Evolutionary conservation across 2,329 filamentous ascomycete genomes (phyloP).

Genomic region (Fusarium torulosum): DNA sequence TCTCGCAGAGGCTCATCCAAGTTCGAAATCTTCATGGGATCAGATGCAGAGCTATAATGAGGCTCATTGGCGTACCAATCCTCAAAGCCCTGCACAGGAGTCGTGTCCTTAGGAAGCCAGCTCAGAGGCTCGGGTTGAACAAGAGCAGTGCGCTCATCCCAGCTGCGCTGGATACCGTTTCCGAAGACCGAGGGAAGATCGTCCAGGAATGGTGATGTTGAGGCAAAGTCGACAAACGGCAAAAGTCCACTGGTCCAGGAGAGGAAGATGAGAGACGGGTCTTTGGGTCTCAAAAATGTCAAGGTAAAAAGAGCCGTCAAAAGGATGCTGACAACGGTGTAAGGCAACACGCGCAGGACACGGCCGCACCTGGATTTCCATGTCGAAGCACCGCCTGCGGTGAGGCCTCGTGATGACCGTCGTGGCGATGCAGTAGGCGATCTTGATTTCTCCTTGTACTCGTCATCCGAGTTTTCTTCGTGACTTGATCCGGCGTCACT

Average conservation of each 20-base stretch:
- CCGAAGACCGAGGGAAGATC: constrained; percentile 44
- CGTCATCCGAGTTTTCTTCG: constrained; percentile 2
- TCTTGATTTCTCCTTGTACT: constrained; percentile 33
- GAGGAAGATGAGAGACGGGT: constrained; percentile 52
- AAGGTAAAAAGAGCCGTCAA: constrained; percentile 46
- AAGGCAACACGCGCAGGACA: constrained; percentile 27
- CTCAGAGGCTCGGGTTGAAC: constrained; percentile 32
- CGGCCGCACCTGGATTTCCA: constrained; percentile 13
- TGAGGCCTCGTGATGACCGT: not conserved
- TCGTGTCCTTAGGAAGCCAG: constrained; percentile 43
- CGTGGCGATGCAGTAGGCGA: not conserved
- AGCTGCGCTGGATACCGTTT: constrained; percentile 45
- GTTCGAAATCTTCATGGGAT: constrained; percentile 59
- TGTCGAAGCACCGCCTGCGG: not conserved
- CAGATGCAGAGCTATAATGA: constrained; percentile 54
- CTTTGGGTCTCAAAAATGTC: constrained; percentile 48
- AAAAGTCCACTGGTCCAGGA: constrained; percentile 53
- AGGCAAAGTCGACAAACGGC: constrained; percentile 53
- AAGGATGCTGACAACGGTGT: constrained; percentile 42
- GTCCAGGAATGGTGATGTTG: constrained; percentile 49
- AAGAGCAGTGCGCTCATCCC: constrained; percentile 49
- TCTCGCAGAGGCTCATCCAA: constrained; percentile 51
- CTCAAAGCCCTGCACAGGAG: constrained; percentile 38
- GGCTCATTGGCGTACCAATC: constrained; percentile 45
- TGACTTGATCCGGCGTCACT: constrained; percentile 11